A percentile compares a stretch with the other conserved stretches of the same genome.
Conservation (phyloP, 1,139 yeast species). For the Petasospora fabianii region DNA sequence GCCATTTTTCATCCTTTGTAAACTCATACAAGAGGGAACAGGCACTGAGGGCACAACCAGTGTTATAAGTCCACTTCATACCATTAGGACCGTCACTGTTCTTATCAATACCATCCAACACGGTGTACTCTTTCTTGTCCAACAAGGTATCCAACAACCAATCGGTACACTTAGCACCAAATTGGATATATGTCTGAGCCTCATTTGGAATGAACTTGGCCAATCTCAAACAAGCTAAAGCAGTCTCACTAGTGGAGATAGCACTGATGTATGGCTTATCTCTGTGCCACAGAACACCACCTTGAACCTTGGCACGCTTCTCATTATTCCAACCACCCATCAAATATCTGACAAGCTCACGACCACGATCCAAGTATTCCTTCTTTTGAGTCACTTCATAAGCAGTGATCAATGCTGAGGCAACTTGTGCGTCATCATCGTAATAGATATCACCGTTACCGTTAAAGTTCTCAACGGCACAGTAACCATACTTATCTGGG, state of each 20-base stretch:
- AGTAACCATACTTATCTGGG: constrained; percentile 46
- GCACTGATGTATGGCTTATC: constrained; percentile 57
- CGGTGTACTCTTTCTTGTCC: constrained; percentile 53
- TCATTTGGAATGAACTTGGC: constrained; percentile 51
- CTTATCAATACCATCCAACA: constrained; percentile 59
- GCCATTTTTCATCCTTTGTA: constrained; percentile 55
- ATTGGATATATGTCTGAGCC: constrained; percentile 41
- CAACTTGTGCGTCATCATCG: constrained; percentile 76
- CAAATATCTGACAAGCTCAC: constrained; percentile 56
- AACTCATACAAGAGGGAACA: constrained; percentile 48
- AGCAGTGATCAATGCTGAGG: constrained; percentile 62
- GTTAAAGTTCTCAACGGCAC: constrained; percentile 55
- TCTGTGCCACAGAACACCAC: constrained; percentile 70
- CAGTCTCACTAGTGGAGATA: constrained; percentile 71
- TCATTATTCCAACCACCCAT: constrained; percentile 63
- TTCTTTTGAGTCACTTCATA: constrained; percentile 64
- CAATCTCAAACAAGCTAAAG: constrained; percentile 59
- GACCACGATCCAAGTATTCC: constrained; percentile 51
- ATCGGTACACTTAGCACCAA: constrained; percentile 52
- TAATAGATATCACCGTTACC: constrained; percentile 64
- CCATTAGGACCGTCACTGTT: constrained; percentile 40
- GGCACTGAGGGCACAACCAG: constrained; percentile 62
- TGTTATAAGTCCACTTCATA: constrained; percentile 67
- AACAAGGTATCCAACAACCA: constrained; percentile 51
- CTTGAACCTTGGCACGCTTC: constrained; percentile 30